A percentile compares a stretch with the other conserved stretches of the same genome.
Conservation (phyloP, 148 eudicot species). For the Salicornia ramosissima region DNA sequence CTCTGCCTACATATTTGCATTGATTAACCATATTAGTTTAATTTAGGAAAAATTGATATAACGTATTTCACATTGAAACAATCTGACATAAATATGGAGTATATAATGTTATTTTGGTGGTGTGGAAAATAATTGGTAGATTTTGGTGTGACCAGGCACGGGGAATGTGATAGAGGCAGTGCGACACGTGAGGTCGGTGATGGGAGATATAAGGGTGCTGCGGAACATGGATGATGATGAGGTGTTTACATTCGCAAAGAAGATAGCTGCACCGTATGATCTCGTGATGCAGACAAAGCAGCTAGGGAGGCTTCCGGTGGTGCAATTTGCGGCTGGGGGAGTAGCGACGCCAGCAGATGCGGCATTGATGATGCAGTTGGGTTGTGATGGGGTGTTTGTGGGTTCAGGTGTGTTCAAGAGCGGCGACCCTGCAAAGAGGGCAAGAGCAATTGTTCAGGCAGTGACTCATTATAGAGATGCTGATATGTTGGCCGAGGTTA, state of each 20-base stretch:
- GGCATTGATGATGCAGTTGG: conserved; percentile 92
- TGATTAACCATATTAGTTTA: too few species aligned
- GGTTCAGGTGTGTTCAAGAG: conserved; percentile 85
- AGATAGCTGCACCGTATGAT: conserved; percentile 69
- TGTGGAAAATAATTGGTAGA: neutral
- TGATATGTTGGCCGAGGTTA: conserved; percentile 61
- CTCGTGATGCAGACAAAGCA: conserved; percentile 86
- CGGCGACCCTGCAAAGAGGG: conserved; percentile 60
- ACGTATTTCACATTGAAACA: too few species aligned
- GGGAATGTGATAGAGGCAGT: conserved; percentile 77
- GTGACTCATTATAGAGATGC: conserved; percentile 91
- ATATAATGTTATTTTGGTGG: too few species aligned
- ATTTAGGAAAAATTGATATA: too few species aligned
- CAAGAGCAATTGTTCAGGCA: conserved; percentile 80
- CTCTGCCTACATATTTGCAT: too few species aligned
- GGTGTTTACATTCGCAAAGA: conserved; percentile 69
- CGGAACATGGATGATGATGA: conserved; percentile 90
- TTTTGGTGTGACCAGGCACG: conserved; percentile 36
- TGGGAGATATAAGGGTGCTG: conserved; percentile 62
- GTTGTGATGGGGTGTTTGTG: conserved; percentile 84
- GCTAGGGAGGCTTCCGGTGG: conserved; percentile 82
- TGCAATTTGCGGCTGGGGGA: conserved; percentile 92
- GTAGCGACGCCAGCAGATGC: conserved; percentile 92
- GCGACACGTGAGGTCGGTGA: conserved; percentile 70
- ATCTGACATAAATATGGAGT: too few species aligned